These are phyloP conservation scores for Teunomyces atbi DNA, from an alignment of 805 yeast species.

Conservation along the genomic window DNA sequence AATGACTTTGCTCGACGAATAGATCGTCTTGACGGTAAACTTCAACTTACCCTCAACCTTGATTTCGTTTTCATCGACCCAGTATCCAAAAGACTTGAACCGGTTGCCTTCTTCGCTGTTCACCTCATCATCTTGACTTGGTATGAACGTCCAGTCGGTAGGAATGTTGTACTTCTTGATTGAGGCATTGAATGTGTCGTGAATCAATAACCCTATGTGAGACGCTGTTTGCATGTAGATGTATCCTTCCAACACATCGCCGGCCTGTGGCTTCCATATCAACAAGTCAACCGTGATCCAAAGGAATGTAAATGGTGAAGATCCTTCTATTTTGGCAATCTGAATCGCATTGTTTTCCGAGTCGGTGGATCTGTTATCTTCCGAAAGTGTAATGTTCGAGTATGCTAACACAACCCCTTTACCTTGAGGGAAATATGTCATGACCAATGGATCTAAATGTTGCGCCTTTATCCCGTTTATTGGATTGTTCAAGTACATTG, in stretches of 20 bases:
- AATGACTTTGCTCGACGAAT: constrained; percentile 75
- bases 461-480: constrained; percentile 78
- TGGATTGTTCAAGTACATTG: constrained; percentile 67
- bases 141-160: constrained; percentile 78
- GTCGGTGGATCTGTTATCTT: constrained; percentile 39
- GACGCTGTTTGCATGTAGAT: constrained; percentile 91
- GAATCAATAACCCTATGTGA: constrained; percentile 86
- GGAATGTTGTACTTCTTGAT: constrained; percentile 86
- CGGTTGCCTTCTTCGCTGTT: constrained; percentile 15
- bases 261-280: constrained; percentile 88
- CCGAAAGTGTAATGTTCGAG: constrained; percentile 55
- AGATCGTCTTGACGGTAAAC: constrained; percentile 71
- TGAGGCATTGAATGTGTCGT: constrained; percentile 93
- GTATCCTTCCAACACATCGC: constrained; percentile 83
- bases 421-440: constrained; percentile 72
- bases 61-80: constrained; percentile 76
- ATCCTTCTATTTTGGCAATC: constrained; percentile 68
- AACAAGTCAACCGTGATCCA: constrained; percentile 85
- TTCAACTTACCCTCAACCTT: constrained; percentile 79
- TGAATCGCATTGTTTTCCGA: constrained; percentile 39
- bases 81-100: constrained; percentile 71
- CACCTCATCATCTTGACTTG: constrained; percentile 67
- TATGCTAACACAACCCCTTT: constrained; percentile 86
- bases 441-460: constrained; percentile 85
- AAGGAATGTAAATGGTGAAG: constrained; percentile 82